phyloP scores from a whole-genome alignment of 2,329 filamentous ascomycete species.

The Claviceps sp. region DNA sequence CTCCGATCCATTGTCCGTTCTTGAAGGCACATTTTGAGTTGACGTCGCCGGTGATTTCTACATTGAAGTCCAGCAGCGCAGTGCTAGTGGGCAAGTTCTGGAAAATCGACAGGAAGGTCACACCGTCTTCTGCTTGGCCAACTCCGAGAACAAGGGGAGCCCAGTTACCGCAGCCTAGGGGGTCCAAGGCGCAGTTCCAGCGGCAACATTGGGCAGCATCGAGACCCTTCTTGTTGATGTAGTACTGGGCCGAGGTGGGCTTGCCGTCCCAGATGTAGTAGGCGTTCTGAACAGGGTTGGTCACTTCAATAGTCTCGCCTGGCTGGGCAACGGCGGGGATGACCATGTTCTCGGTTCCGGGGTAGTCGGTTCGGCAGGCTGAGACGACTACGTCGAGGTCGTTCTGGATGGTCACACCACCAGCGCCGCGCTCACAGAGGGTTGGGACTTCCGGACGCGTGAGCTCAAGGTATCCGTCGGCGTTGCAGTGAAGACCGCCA shows the following conservation, averaged over 20 bases:
- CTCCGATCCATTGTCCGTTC: conserved; percentile 47
- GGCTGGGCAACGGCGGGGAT: conserved; percentile 55
- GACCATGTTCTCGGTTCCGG: conserved; percentile 79
- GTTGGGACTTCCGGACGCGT: conserved; percentile 54
- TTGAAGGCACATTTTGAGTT: conserved; percentile 48
- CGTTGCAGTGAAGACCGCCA: conserved; percentile 73
- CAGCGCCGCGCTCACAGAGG: conserved; percentile 63
- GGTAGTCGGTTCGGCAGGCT: conserved; percentile 93
- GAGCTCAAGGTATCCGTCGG: conserved; percentile 57
- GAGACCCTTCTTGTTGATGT: conserved; percentile 75
- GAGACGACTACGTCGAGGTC: conserved; percentile 51
- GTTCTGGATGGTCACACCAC: conserved; percentile 63
- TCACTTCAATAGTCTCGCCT: conserved; percentile 48
- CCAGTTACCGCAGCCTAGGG: conserved; percentile 62
- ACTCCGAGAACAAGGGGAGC: conserved; percentile 78
- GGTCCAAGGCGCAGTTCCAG: conserved; percentile 46
- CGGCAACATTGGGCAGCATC: conserved; percentile 54
- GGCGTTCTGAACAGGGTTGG: conserved; percentile 55
- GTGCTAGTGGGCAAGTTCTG: conserved; percentile 65
- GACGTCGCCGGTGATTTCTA: conserved; percentile 59
- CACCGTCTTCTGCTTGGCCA: conserved; percentile 49
- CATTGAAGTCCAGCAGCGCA: conserved; percentile 60
- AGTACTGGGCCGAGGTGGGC: conserved; percentile 84
- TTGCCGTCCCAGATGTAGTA: conserved; percentile 71
- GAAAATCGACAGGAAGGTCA: conserved; percentile 73